Evolutionary conservation across 768 basidiomycete species (phyloP), one percentile per base, ranked within the genome.

Genomic region (Cystobasidium tubakii): DNA sequence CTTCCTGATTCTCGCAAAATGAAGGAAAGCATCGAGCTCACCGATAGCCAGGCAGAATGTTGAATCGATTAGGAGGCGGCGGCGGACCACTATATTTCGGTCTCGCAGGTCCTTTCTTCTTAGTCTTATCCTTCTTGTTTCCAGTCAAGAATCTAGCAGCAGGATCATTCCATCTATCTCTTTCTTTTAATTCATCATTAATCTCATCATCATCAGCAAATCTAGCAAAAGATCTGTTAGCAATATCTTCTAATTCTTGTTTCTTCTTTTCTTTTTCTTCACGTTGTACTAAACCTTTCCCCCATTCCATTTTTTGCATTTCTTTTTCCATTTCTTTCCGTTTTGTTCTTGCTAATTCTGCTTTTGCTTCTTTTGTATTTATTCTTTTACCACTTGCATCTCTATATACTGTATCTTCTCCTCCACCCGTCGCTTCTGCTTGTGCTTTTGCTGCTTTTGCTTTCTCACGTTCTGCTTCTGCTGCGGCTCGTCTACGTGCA

Each of bases 141-240:
- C 69, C 94, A 75, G 90, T 90, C 75, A 98, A 81, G 84, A 98
- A 99, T 25, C 88, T 88, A 9, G 92, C 91, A 3, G 94, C 95
- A n/a, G 96, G 96, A 81, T 98, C 96, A 79, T 97, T 95, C 93
- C 94, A 97, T 19, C 91, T 81, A 44, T 90, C 88, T 78, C 88
- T 87, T 25, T 88, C 85, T 82, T 86, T 90, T 81, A 89, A 81
- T 75, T 91, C 89, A 73, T 89, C 88, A 77, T 98, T 99, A 78
- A 99, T 82, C 0, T 90, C 88, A 66, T 81, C 84, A 81, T 98
- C 96, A 77, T 97, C 90, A 1, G 85, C 90, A 77, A 86, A 83
- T 82, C 94, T 84, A 6, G 91, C 89, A 75, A 97, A 89, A 21
- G 87, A 85, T 73, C 84, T 84, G 15, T 82, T 82, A 73, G 83